phyloP scores from a whole-genome alignment of 257 asterid species.

The Solanum chilense region DNA sequence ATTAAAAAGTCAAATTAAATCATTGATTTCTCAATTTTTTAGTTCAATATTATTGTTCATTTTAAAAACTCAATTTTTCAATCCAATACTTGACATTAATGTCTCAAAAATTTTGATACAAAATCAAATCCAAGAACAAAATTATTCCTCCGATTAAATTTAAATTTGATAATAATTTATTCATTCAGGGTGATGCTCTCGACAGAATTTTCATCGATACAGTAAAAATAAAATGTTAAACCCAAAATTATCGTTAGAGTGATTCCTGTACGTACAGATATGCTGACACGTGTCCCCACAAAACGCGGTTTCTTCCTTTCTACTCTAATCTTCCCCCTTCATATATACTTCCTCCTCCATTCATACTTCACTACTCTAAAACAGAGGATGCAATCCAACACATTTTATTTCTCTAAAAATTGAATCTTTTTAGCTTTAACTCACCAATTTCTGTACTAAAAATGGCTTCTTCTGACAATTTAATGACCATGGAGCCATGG shows the following conservation, averaged over 20 bases:
- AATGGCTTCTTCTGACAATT: constrained; percentile 59
- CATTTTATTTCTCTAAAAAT: not conserved
- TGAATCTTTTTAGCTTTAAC: not conserved
- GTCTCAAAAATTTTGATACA: too few relatives aligned
- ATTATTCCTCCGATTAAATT: accelerated
- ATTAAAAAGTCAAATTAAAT: too few relatives aligned
- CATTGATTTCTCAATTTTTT: too few relatives aligned
- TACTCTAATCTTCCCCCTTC: not conserved
- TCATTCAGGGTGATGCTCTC: too few relatives aligned
- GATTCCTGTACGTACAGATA: constrained; percentile 31
- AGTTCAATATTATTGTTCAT: too few relatives aligned
- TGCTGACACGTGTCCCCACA: constrained; percentile 60
- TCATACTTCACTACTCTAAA: not conserved
- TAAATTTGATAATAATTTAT: too few relatives aligned
- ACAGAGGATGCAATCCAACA: not conserved
- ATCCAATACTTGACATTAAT: too few relatives aligned
- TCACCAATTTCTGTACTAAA: not conserved
- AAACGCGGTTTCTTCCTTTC: constrained; percentile 51
- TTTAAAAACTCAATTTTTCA: too few relatives aligned
- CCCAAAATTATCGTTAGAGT: constrained; percentile 11
- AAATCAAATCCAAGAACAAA: accelerated
- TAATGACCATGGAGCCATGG: constrained; percentile 54
- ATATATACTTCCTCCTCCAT: not conserved
- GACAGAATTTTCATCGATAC: too few relatives aligned
- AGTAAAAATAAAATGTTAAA: not conserved